A percentile compares a stretch with the other conserved stretches of the same genome.
phyloP scores from a whole-genome alignment of 2,329 filamentous ascomycete species.

The Colletotrichum brevisporum region DNA sequence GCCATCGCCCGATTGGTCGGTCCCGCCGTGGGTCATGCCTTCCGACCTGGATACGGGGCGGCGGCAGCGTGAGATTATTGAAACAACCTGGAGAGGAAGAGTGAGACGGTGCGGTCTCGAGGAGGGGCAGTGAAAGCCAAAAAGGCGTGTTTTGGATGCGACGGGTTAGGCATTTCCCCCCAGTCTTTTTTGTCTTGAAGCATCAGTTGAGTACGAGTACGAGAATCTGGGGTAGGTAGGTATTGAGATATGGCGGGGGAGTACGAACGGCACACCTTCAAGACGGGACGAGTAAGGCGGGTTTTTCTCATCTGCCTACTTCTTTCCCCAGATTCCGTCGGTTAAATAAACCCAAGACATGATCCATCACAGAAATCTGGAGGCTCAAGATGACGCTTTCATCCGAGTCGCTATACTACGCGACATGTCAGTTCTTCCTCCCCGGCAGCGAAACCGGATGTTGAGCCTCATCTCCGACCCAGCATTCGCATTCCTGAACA shows the following conservation, averaged over 20 bases:
- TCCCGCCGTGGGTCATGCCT: neutral
- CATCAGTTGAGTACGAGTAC: neutral
- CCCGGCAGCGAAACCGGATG: slow-evolving; percentile 32
- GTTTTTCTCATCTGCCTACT: neutral
- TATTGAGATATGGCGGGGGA: neutral
- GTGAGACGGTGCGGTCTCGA: slow-evolving; percentile 29
- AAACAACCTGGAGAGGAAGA: slow-evolving; percentile 20
- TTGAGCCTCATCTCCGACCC: slow-evolving; percentile 1
- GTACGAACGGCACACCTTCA: neutral
- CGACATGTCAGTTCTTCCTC: neutral
- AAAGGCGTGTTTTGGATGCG: slow-evolving; percentile 1
- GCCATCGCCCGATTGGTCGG: slow-evolving; percentile 38
- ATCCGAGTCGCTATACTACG: neutral
- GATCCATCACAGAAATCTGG: no score
- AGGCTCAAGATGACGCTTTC: neutral
- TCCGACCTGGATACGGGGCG: slow-evolving; percentile 10
- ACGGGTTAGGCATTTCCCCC: neutral
- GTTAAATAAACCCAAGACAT: slow-evolving; percentile 5
- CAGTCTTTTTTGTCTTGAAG: neutral
- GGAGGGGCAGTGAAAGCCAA: slow-evolving; percentile 1
- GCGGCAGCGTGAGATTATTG: slow-evolving; percentile 17
- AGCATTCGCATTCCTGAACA: slow-evolving; percentile 15
- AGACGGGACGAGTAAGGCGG: slow-evolving; percentile 3
- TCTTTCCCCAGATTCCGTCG: slow-evolving; percentile 23
- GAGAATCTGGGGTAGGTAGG: slow-evolving; percentile 8